Evolutionary conservation across 1,284 basidiomycete genomes (phyloP).

Genomic region (Microbotryum intermedium): DNA sequence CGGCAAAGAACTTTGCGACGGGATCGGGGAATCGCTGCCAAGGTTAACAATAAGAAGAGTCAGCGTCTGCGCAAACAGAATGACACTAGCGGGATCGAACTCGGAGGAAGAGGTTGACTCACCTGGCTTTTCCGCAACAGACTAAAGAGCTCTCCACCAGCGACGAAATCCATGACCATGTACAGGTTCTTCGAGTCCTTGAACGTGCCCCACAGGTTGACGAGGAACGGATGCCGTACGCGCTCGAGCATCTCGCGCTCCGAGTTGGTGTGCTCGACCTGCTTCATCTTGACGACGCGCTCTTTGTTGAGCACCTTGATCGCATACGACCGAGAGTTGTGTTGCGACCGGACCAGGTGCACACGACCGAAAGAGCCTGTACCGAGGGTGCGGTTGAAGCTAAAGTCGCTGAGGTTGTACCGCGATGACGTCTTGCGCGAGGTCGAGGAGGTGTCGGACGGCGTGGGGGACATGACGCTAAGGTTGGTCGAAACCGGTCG

Average conservation of each 20-base stretch:
- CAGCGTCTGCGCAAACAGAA: background rate
- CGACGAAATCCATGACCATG: conserved; percentile 99
- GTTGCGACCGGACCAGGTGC: conserved; percentile 82
- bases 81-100: background rate
- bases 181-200: conserved; percentile 88
- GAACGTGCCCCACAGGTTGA: conserved; percentile 98
- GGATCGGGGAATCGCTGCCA: conserved; percentile 88
- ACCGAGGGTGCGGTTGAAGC: conserved; percentile 55
- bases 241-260: conserved; percentile 83
- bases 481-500: background rate
- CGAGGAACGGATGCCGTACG: conserved; percentile 90
- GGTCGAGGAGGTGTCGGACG: conserved; percentile 28
- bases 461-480: conserved; percentile 26
- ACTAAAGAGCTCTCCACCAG: conserved; percentile 92
- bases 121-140: conserved; percentile 81
- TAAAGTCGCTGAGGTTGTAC: conserved; percentile 46
- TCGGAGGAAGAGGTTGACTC: conserved; percentile 34
- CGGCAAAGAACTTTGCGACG: conserved; percentile 97
- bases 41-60: background rate
- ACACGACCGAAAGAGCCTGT: conserved; percentile 93
- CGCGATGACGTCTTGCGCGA: conserved; percentile 45
- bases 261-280: conserved; percentile 95
- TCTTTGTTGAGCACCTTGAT: conserved; percentile 92
- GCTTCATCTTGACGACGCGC: conserved; percentile 90
- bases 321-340: conserved; percentile 87